A percentile compares a stretch with the other conserved stretches of the same genome.
These are phyloP conservation scores for Cafeteria roenbergensis DNA, from an alignment of 108 stramenopile genomes.

Conservation along the genomic window DNA sequence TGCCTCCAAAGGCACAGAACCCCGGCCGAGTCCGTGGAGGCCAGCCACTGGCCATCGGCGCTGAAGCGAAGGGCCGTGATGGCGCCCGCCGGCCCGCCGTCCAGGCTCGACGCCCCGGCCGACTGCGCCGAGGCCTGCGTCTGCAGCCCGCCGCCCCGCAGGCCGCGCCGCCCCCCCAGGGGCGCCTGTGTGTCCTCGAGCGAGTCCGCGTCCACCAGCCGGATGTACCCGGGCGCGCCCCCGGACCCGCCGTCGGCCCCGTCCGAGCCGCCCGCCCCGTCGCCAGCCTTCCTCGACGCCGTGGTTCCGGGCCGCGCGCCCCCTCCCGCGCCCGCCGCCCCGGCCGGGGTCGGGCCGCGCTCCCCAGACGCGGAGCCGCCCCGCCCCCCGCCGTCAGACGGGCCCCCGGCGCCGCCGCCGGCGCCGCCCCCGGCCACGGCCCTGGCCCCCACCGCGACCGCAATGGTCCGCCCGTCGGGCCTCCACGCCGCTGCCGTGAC, in stretches of 20 bases:
- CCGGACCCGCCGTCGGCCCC: too few species aligned
- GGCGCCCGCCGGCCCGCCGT: not conserved
- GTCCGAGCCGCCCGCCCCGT: too few species aligned
- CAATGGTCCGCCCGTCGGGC: too few species aligned
- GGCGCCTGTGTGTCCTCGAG: not conserved
- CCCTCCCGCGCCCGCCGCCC: too few species aligned
- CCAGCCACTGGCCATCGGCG: conserved; percentile 17
- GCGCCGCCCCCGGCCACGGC: conserved; percentile 7
- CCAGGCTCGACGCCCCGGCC: not conserved
- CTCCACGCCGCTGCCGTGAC: not conserved
- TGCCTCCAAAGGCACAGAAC: conserved; percentile 7
- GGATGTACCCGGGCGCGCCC: too few species aligned
- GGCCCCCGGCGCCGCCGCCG: not conserved
- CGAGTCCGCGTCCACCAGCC: not conserved
- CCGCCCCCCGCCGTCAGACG: too few species aligned
- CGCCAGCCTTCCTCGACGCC: too few species aligned
- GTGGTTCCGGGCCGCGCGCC: too few species aligned
- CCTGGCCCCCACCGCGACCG: conserved; percentile 17
- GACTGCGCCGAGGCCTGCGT: not conserved
- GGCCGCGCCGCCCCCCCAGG: not conserved
- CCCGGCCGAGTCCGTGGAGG: conserved; percentile 15
- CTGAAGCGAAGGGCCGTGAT: conserved; percentile 15
- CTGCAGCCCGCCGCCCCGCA: not conserved
- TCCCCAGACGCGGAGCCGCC: too few species aligned
- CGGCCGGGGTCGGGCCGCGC: too few species aligned